Conservation (phyloP, 768 basidiomycete genomes). For the Podaxis sp. region DNA sequence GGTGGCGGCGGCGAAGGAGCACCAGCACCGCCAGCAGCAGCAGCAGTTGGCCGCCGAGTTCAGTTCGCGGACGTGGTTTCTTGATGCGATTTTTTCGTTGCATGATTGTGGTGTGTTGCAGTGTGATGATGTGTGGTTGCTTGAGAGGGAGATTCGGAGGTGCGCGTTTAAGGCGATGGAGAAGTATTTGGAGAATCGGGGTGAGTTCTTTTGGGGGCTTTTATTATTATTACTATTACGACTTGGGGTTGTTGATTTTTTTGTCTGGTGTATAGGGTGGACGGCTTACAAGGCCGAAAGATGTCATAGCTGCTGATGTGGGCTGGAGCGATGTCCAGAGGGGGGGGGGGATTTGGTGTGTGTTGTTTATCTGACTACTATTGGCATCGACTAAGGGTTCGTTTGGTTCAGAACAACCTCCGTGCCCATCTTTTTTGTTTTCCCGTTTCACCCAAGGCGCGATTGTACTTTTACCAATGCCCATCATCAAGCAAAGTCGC, state of each 20-base stretch:
- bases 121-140: conserved; percentile 44
- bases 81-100: conserved; percentile 40
- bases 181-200: conserved; percentile 40
- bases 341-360: neutral
- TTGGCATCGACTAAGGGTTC: neutral
- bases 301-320: conserved; percentile 13
- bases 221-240: neutral
- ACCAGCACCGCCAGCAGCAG: neutral
- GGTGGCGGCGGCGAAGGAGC: neutral
- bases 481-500: neutral
- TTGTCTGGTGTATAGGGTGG: conserved; percentile 15
- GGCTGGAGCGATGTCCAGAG: neutral
- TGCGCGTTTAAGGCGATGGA: conserved; percentile 48
- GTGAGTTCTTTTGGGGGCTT: conserved; percentile 17
- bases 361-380: neutral
- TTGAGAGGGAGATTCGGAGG: conserved; percentile 42
- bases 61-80: conserved; percentile 44
- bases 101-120: conserved; percentile 44
- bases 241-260: neutral
- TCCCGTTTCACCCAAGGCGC: neutral
- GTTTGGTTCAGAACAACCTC: neutral
- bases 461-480: neutral
- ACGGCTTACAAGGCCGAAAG: conserved; percentile 17
- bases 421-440: neutral
- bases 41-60: conserved; percentile 30